These are phyloP conservation scores for Pleurotus pulmonarius DNA, from an alignment of 768 basidiomycete species.

Conservation along the genomic window DNA sequence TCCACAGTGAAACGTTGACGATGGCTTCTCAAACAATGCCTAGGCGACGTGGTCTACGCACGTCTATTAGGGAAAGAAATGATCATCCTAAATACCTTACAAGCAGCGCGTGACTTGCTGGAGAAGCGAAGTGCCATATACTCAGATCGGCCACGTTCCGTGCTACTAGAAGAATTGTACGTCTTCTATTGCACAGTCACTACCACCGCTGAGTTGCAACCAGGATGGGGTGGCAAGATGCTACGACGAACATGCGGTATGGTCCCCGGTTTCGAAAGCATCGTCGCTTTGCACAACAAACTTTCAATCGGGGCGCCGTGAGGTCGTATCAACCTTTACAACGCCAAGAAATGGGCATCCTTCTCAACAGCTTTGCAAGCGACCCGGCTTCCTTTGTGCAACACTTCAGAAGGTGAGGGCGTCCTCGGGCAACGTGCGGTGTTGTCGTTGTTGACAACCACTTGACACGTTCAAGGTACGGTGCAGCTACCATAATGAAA, in stretches of 20 bases:
- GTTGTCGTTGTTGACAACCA: not conserved
- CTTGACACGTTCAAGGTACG: conserved; percentile 27
- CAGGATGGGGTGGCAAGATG: conserved; percentile 9
- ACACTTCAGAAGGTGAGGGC: conserved; percentile 38
- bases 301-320: conserved; percentile 43
- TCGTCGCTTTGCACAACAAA: conserved; percentile 45
- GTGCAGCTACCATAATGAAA: conserved; percentile 43
- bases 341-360: conserved; percentile 35
- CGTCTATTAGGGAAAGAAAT: conserved; percentile 41
- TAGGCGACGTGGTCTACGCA: conserved; percentile 41
- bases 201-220: not conserved
- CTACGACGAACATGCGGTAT: conserved; percentile 4
- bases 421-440: not conserved
- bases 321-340: conserved; percentile 36
- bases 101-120: conserved; percentile 43
- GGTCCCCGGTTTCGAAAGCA: conserved; percentile 51
- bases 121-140: conserved; percentile 54
- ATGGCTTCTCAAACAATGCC: not conserved
- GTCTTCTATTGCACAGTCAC: conserved; percentile 12
- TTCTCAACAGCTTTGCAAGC: conserved; percentile 35
- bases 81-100: conserved; percentile 45
- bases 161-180: conserved; percentile 44
- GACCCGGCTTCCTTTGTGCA: conserved; percentile 34
- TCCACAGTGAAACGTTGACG: not conserved
- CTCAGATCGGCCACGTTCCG: conserved; percentile 47